Evolutionary conservation across 2,329 filamentous ascomycete species (phyloP).

Genomic region (Colletotrichum neosansevieriae): DNA sequence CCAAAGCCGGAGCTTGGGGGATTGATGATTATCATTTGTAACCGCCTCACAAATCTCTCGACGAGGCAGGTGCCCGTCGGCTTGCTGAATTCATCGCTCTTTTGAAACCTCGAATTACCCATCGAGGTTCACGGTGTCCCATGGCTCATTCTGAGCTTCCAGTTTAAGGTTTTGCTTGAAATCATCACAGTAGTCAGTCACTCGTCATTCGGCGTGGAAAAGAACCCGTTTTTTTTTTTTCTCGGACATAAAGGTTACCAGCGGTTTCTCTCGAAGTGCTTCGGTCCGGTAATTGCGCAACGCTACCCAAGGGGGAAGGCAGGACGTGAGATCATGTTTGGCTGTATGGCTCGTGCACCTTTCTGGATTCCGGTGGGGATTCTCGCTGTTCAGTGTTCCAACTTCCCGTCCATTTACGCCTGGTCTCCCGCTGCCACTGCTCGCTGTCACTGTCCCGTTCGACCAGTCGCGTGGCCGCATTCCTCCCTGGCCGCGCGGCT

Average conservation of each 20-base stretch:
- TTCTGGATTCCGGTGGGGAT: constrained; percentile 22
- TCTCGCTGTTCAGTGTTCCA: background rate
- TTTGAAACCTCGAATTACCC: too few species aligned
- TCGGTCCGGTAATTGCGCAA: constrained; percentile 27
- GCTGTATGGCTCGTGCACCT: constrained; percentile 28
- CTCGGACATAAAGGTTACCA: too few species aligned
- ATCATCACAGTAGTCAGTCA: too few species aligned
- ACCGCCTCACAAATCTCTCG: constrained; percentile 1
- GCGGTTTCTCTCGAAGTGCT: background rate
- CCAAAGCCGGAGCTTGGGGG: background rate
- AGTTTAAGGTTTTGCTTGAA: too few species aligned
- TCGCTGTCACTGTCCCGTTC: constrained; percentile 31
- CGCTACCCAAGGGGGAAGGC: too few species aligned
- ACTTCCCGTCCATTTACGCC: too few species aligned
- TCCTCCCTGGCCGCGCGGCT: constrained; percentile 37
- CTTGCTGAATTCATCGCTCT: background rate
- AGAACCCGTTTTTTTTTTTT: too few species aligned
- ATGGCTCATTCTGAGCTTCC: too few species aligned
- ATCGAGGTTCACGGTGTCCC: too few species aligned
- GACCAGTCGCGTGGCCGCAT: constrained; percentile 34
- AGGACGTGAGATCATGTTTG: constrained; percentile 11
- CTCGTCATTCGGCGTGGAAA: too few species aligned
- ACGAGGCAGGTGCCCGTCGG: background rate
- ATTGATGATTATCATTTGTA: background rate
- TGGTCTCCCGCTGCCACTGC: constrained; percentile 6